phyloP scores from a whole-genome alignment of 1,284 basidiomycete species.

The Omphalotus olearius region DNA sequence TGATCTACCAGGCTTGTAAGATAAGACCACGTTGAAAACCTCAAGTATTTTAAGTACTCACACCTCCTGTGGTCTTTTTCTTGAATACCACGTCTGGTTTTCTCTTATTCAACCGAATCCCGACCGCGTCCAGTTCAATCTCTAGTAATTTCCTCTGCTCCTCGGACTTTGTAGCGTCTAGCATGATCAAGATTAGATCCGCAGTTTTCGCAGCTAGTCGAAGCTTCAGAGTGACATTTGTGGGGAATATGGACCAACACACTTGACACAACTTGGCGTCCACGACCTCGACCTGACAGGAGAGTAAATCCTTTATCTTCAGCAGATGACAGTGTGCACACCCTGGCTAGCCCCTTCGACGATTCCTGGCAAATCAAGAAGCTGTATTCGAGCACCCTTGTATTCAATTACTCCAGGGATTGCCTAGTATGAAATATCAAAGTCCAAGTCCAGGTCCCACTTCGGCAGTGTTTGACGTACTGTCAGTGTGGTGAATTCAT shows the following conservation, averaged over 20 bases:
- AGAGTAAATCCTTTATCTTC: neutral
- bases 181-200: conserved; percentile 92
- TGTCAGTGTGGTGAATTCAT: conserved; percentile 94
- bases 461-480: conserved; percentile 34
- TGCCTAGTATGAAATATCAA: conserved; percentile 43
- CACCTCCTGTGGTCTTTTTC: conserved; percentile 87
- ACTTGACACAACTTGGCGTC: conserved; percentile 93
- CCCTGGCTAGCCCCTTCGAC: conserved; percentile 94
- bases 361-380: conserved; percentile 96
- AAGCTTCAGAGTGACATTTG: neutral
- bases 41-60: conserved; percentile 35
- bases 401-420: conserved; percentile 95
- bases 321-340: conserved; percentile 11
- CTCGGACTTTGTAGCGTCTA: conserved; percentile 94
- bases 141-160: conserved; percentile 89
- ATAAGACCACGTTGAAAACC: neutral
- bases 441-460: neutral
- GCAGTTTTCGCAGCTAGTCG: conserved; percentile 86
- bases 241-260: conserved; percentile 18
- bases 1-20: conserved; percentile 37
- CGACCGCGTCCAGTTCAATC: conserved; percentile 93
- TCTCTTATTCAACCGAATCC: conserved; percentile 88
- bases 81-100: conserved; percentile 88
- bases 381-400: conserved; percentile 88
- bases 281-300: conserved; percentile 79